These are phyloP conservation scores for Cladosporium sp. DNA, from an alignment of 2,329 filamentous ascomycete species.

Conservation along the genomic window DNA sequence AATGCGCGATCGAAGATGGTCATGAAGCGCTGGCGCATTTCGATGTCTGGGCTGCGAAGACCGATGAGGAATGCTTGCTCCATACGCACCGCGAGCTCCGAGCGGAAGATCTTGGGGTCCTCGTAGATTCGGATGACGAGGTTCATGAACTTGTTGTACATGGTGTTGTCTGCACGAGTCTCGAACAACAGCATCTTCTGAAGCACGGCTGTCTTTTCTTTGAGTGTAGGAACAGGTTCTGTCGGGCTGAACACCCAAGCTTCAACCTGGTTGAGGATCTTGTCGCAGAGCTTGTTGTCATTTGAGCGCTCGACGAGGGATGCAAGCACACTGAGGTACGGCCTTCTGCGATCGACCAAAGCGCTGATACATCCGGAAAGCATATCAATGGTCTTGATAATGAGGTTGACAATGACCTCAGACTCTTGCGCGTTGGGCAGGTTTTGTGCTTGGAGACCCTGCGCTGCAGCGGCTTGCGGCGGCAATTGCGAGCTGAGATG, in stretches of 20 bases:
- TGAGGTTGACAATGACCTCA: conserved; percentile 83
- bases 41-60: conserved; percentile 84
- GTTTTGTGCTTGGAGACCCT: conserved; percentile 38
- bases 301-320: conserved; percentile 93
- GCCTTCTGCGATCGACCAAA: conserved; percentile 82
- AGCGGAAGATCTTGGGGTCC: conserved; percentile 89
- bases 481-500: conserved; percentile 73
- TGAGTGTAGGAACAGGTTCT: conserved; percentile 92
- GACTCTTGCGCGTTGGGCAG: conserved; percentile 69
- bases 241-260: conserved; percentile 93
- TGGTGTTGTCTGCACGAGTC: conserved; percentile 71
- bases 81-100: conserved; percentile 92
- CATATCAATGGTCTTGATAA: conserved; percentile 92
- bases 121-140: conserved; percentile 98
- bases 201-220: conserved; percentile 98
- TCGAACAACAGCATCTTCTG: conserved; percentile 99
- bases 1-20: conserved; percentile 91
- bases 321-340: conserved; percentile 91
- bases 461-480: conserved; percentile 48
- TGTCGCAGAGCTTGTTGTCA: conserved; percentile 80
- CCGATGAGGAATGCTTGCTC: conserved; percentile 98
- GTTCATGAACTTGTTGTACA: conserved; percentile 89
- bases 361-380: conserved; percentile 89
- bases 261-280: conserved; percentile 91
- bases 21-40: conserved; percentile 97